Percentiles rank a stretch among this genome's conserved stretches.
Conservation (phyloP, 139 green algal species). For the Marvania coccoides region DNA sequence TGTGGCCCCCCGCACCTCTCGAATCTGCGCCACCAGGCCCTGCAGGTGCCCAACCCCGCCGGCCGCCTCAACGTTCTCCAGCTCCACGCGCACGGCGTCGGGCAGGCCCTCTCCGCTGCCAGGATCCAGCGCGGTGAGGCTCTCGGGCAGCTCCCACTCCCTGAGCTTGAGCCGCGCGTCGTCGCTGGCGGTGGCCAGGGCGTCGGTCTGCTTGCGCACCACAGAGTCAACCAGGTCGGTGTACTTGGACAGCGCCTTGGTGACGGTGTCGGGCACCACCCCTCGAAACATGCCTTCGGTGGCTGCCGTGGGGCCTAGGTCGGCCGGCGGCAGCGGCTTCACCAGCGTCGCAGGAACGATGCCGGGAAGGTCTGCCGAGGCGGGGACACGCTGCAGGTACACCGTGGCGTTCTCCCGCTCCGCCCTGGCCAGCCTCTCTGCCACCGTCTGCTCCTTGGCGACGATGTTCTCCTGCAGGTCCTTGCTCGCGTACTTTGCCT, state of each 20-base stretch:
- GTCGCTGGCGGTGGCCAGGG: slow-evolving; percentile 68
- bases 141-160: slow-evolving; percentile 59
- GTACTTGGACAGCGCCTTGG: slow-evolving; percentile 73
- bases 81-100: slow-evolving; percentile 59
- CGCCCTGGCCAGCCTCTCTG: slow-evolving; percentile 21
- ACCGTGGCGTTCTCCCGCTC: slow-evolving; percentile 51
- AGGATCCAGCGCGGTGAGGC: slow-evolving; percentile 45
- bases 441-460: slow-evolving; percentile 27
- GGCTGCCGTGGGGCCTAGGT: slow-evolving; percentile 17
- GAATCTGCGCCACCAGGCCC: slow-evolving; percentile 35
- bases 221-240: slow-evolving; percentile 81
- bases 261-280: slow-evolving; percentile 67
- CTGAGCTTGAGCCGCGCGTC: slow-evolving; percentile 65
- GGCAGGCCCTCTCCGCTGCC: slow-evolving; percentile 47
- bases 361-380: slow-evolving; percentile 35
- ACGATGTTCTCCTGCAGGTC: slow-evolving; percentile 38
- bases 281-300: slow-evolving; percentile 48
- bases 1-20: slow-evolving; percentile 50
- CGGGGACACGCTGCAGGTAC: slow-evolving; percentile 46
- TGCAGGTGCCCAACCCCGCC: slow-evolving; percentile 65
- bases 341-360: slow-evolving; percentile 51
- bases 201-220: slow-evolving; percentile 47
- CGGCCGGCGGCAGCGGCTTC: slow-evolving; percentile 35
- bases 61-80: slow-evolving; percentile 66
- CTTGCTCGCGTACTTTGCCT: slow-evolving; percentile 30